A percentile compares a stretch with the other conserved stretches of the same genome.
Conservation (phyloP, 352 stramenopile species). For the Blastocystis sp. region DNA sequence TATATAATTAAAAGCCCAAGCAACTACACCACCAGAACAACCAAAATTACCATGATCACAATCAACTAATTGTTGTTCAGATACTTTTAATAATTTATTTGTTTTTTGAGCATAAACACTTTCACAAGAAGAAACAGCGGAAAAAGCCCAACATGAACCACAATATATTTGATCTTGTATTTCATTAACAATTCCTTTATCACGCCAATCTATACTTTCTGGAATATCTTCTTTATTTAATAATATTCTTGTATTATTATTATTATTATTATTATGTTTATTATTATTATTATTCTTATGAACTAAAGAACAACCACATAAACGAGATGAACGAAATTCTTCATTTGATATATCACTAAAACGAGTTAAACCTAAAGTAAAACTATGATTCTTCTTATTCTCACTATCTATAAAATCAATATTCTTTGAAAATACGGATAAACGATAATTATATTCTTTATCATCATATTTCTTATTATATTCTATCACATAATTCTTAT, state of each 20-base stretch:
- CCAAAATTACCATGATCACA: slow-evolving; percentile 81
- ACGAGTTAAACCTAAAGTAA: slow-evolving; percentile 69
- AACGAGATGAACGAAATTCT: slow-evolving; percentile 67
- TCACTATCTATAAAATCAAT: no score
- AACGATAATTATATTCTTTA: no score
- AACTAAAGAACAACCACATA: slow-evolving; percentile 48
- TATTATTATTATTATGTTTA: no score
- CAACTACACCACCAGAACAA: slow-evolving; percentile 87
- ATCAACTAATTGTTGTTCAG: slow-evolving; percentile 89
- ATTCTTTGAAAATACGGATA: no score
- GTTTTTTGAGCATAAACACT: slow-evolving; percentile 75
- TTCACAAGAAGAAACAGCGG: slow-evolving; percentile 82
- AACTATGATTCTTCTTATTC: slow-evolving; percentile 55
- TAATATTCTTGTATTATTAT: no score
- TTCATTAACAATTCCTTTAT: slow-evolving; percentile 71
- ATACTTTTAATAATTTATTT: slow-evolving; percentile 66
- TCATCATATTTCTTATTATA: no score
- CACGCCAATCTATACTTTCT: slow-evolving; percentile 71
- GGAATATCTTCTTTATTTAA: not conserved
- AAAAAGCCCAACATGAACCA: slow-evolving; percentile 95
- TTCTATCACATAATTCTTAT: no score
- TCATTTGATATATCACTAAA: slow-evolving; percentile 76
- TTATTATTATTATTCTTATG: no score
- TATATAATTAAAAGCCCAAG: slow-evolving; percentile 84
- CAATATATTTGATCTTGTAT: slow-evolving; percentile 95